Conservation (phyloP, 1,284 basidiomycete species). For the Cryptococcus hybrid region DNA sequence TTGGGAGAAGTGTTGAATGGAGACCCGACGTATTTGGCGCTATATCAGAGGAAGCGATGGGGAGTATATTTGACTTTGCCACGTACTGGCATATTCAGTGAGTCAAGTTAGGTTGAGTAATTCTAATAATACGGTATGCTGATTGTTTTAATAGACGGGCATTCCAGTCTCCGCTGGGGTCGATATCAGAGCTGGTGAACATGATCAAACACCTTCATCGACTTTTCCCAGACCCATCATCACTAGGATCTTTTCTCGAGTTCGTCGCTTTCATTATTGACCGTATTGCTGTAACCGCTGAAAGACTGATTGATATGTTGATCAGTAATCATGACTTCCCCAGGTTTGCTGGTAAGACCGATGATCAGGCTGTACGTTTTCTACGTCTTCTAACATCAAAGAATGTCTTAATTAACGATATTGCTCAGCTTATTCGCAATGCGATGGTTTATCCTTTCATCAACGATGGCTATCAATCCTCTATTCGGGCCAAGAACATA, state of each 20-base stretch:
- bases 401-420: background rate
- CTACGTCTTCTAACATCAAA: too few species aligned
- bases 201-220: constrained; percentile 41
- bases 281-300: background rate
- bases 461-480: constrained; percentile 57
- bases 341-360: constrained; percentile 41
- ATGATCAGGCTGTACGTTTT: constrained; percentile 30
- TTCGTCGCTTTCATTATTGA: constrained; percentile 17
- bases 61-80: constrained; percentile 59
- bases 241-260: constrained; percentile 53
- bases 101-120: constrained; percentile 1
- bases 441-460: constrained; percentile 53
- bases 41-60: constrained; percentile 52
- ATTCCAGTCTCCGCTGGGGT: constrained; percentile 32
- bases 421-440: constrained; percentile 47
- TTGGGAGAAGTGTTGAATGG: constrained; percentile 54
- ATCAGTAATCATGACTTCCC: constrained; percentile 52
- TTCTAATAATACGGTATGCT: background rate
- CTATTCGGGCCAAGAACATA: constrained; percentile 59
- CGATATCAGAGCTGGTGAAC: constrained; percentile 35
- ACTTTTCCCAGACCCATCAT: constrained; percentile 43
- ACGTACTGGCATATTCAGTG: constrained; percentile 54
- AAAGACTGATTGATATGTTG: constrained; percentile 44
- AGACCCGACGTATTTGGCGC: constrained; percentile 42
- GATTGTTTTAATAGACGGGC: constrained; percentile 27